Percentiles rank a stretch among this genome's conserved stretches.
These are phyloP conservation scores for Colletotrichum trifolii DNA, from an alignment of 2,329 filamentous ascomycete genomes.

Conservation along the genomic window DNA sequence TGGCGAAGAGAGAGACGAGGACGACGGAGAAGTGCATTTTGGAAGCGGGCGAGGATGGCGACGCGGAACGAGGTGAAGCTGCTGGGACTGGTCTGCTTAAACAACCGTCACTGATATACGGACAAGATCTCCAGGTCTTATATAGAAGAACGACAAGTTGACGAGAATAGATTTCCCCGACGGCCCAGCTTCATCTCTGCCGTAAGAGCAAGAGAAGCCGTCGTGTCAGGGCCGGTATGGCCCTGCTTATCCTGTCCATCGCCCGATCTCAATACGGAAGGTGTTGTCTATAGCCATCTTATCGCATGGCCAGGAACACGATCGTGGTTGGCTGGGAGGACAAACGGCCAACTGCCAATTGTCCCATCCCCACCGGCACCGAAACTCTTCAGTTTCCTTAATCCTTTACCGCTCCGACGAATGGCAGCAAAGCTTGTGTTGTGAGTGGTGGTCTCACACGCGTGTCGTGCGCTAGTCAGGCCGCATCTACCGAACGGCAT, in stretches of 20 bases:
- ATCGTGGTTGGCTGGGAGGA: background rate
- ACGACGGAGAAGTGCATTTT: conserved; percentile 36
- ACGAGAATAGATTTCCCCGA: background rate
- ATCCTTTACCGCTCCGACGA: too few relatives aligned
- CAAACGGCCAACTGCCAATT: too few relatives aligned
- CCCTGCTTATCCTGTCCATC: conserved; percentile 18
- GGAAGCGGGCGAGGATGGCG: background rate
- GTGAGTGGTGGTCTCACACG: conserved; percentile 18
- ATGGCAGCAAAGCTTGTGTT: too few relatives aligned
- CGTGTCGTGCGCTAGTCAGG: conserved; percentile 31
- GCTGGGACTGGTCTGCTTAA: background rate
- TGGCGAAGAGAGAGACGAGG: conserved; percentile 35
- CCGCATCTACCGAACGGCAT: conserved; percentile 33
- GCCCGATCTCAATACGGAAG: conserved; percentile 28
- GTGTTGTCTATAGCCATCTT: conserved; percentile 28
- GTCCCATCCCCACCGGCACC: too few relatives aligned
- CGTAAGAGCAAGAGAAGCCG: background rate
- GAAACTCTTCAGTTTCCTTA: too few relatives aligned
- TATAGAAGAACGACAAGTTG: too few relatives aligned
- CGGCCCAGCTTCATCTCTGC: background rate
- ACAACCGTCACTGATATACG: too few relatives aligned
- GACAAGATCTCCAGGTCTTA: too few relatives aligned
- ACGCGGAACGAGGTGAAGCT: background rate
- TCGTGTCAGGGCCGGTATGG: conserved; percentile 20
- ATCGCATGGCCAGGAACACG: conserved; percentile 35